Percentiles rank a stretch among this genome's conserved stretches.
Conservation (phyloP, 192 early-diverging fungal genomes). For the Coemansia sp. region DNA sequence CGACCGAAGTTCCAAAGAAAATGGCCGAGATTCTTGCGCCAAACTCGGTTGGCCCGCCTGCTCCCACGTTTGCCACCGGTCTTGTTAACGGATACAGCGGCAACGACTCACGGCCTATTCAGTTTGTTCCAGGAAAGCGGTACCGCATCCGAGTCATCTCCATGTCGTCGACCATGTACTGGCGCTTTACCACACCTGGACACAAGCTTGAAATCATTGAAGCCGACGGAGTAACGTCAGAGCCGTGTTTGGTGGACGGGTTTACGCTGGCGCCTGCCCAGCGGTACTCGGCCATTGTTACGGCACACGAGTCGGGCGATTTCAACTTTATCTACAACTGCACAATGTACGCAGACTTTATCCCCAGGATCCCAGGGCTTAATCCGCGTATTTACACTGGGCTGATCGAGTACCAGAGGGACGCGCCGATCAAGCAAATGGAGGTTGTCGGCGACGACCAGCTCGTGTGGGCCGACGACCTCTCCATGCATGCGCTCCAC, state of each 20-base stretch:
- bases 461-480: constrained; percentile 22
- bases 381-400: constrained; percentile 40
- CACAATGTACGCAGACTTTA: constrained; percentile 64
- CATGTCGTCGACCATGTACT: constrained; percentile 69
- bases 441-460: not conserved
- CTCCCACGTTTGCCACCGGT: constrained; percentile 1
- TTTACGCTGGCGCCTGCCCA: constrained; percentile 67
- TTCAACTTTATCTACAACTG: constrained; percentile 66
- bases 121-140: constrained; percentile 69
- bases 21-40: constrained; percentile 47
- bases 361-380: constrained; percentile 48
- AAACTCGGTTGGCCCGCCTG: constrained; percentile 54
- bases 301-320: constrained; percentile 56
- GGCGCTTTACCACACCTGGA: constrained; percentile 69
- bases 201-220: constrained; percentile 77
- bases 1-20: constrained; percentile 14
- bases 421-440: constrained; percentile 10
- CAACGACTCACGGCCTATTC: constrained; percentile 50
- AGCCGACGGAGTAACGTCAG: constrained; percentile 64
- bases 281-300: constrained; percentile 75
- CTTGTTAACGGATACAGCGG: constrained; percentile 52
- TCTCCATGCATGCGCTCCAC: constrained; percentile 11
- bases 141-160: constrained; percentile 77
- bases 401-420: constrained; percentile 15
- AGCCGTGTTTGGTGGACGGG: constrained; percentile 55